Evolutionary conservation across 345 rosid genomes (phyloP).

Genomic region (Eucalyptus sp.): DNA sequence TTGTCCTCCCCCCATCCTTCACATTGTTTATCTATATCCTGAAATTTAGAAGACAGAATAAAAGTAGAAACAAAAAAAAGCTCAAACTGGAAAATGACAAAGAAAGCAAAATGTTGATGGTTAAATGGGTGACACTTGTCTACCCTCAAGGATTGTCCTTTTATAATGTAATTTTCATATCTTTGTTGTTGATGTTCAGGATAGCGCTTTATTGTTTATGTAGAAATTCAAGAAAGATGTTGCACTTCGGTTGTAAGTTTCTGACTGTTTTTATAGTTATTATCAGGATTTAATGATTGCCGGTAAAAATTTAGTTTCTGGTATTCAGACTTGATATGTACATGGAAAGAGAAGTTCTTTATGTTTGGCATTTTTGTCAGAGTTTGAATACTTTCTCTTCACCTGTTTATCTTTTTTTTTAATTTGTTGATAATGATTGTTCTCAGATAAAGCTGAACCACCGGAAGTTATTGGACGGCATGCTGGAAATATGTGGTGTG

Average conservation of each 20-base stretch:
- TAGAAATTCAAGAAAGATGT: not conserved
- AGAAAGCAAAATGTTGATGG: not conserved
- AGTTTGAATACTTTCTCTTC: not conserved
- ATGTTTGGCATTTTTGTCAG: not conserved
- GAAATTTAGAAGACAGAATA: not conserved
- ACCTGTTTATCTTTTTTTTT: not conserved
- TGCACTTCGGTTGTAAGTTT: not conserved
- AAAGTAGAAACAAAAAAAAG: not conserved
- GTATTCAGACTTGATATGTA: not conserved
- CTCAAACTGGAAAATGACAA: not conserved
- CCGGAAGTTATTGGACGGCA: slow-evolving; percentile 84
- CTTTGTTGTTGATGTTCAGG: not conserved
- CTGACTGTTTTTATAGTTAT: not conserved
- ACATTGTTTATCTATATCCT: not conserved
- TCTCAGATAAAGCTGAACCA: slow-evolving; percentile 82
- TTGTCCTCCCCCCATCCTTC: not conserved
- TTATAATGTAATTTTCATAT: not conserved
- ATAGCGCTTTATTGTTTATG: not conserved
- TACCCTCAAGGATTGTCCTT: not conserved
- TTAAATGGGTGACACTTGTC: not conserved
- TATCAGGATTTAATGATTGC: not conserved
- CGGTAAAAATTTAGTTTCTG: not conserved
- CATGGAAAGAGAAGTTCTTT: not conserved
- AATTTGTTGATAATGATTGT: not conserved
- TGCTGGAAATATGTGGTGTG: slow-evolving; percentile 92